Conservation (phyloP, 768 basidiomycete genomes). For the Pisolithus marmoratus region DNA sequence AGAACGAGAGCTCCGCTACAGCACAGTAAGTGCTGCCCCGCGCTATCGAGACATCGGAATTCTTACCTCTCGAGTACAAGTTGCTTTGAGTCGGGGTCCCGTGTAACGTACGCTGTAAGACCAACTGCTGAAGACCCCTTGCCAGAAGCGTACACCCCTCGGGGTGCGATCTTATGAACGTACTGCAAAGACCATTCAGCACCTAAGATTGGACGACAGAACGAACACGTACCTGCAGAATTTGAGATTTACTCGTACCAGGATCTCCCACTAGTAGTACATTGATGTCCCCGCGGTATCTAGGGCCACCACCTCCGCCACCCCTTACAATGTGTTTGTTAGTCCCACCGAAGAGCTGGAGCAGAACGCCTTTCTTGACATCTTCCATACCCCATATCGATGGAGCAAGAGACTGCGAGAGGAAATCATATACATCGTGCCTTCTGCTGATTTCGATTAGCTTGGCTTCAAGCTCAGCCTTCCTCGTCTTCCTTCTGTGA, state of each 20-base stretch:
- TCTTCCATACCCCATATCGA: constrained; percentile 99
- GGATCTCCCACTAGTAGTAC: constrained; percentile 96
- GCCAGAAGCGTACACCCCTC: constrained; percentile 96
- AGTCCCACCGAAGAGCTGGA: constrained; percentile 96
- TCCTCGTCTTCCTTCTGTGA: constrained; percentile 33
- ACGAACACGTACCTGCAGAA: constrained; percentile 61
- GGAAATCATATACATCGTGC: constrained; percentile 81
- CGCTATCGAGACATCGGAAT: neutral
- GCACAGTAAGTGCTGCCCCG: constrained; percentile 1
- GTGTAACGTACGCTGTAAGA: constrained; percentile 96
- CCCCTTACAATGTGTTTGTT: constrained; percentile 93
- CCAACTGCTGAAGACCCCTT: constrained; percentile 99
- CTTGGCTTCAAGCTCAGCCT: constrained; percentile 74
- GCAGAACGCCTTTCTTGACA: constrained; percentile 95
- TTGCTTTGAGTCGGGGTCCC: constrained; percentile 97
- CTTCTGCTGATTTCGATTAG: constrained; percentile 65
- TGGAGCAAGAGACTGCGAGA: constrained; percentile 84
- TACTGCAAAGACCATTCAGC: constrained; percentile 48
- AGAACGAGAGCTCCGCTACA: constrained; percentile 86
- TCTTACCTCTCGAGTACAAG: constrained; percentile 89
- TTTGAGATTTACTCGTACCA: constrained; percentile 94
- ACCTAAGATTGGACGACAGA: neutral
- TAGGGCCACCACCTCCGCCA: constrained; percentile 91
- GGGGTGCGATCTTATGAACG: constrained; percentile 96
- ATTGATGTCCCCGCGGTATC: constrained; percentile 98